Conservation (phyloP, 2,329 filamentous ascomycete species). For the Westerdykella aurantiaca region DNA sequence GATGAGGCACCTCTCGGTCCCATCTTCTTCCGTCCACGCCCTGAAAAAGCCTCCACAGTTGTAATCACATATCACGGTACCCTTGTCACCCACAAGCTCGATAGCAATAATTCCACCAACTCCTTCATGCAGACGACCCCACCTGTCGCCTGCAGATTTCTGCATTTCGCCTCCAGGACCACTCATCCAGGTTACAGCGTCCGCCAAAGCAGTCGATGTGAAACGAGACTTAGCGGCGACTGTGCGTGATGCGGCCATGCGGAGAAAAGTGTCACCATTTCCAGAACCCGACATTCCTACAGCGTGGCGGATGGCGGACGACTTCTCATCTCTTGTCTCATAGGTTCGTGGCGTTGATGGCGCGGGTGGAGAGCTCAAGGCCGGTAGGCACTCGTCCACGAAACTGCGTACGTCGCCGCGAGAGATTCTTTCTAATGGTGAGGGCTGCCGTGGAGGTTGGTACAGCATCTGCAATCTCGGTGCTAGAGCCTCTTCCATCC, state of each 20-base stretch:
- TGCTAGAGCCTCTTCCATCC: conserved; percentile 47
- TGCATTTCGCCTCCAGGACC: conserved; percentile 70
- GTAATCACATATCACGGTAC: conserved; percentile 65
- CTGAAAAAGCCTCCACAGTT: conserved; percentile 88
- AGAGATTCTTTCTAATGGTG: conserved; percentile 21
- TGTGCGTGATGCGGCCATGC: conserved; percentile 64
- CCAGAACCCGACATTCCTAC: conserved; percentile 71
- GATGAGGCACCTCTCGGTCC: conserved; percentile 52
- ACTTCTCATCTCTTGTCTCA: not conserved
- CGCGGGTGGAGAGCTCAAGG: conserved; percentile 32
- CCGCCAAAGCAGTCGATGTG: conserved; percentile 45
- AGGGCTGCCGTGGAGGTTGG: conserved; percentile 8
- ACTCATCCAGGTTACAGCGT: conserved; percentile 59
- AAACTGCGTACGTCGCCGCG: conserved; percentile 42
- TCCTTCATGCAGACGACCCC: conserved; percentile 69
- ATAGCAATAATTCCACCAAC: conserved; percentile 83
- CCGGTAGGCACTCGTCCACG: conserved; percentile 57
- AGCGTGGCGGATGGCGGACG: conserved; percentile 27
- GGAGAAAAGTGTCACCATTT: conserved; percentile 83
- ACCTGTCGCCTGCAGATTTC: conserved; percentile 65
- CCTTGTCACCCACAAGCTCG: conserved; percentile 51
- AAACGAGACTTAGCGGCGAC: conserved; percentile 69
- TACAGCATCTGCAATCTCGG: conserved; percentile 17
- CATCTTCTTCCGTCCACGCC: conserved; percentile 64
- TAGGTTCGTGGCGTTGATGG: not conserved